phyloP scores from a whole-genome alignment of 176 grass and related monocot genomes.

The Cenchrus fungigraminus region DNA sequence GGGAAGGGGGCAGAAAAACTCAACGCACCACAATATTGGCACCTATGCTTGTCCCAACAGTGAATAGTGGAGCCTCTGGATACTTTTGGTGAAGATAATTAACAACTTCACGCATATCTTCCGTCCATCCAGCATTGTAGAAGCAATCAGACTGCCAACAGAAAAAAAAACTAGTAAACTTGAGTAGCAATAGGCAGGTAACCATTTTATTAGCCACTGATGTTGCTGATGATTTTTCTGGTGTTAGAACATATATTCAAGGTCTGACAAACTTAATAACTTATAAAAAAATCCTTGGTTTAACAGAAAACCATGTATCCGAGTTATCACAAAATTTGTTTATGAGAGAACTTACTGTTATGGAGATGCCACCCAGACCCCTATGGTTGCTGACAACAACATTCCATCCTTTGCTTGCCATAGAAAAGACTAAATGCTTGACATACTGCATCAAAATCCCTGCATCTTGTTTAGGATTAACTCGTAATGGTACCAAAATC shows the following conservation, averaged over 20 bases:
- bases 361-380: slow-evolving; percentile 91
- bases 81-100: slow-evolving; percentile 88
- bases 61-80: slow-evolving; percentile 75
- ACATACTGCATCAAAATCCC: slow-evolving; percentile 70
- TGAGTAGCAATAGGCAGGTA: slow-evolving; percentile 11
- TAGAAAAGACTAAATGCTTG: slow-evolving; percentile 76
- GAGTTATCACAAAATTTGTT: slow-evolving; percentile 17
- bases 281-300: neutral
- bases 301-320: neutral
- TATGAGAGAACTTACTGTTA: slow-evolving; percentile 73
- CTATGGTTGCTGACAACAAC: slow-evolving; percentile 92
- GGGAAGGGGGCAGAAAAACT: neutral
- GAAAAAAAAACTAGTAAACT: slow-evolving; percentile 29
- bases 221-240: neutral
- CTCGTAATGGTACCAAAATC: neutral
- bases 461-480: slow-evolving; percentile 29
- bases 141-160: slow-evolving; percentile 82
- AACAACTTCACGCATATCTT: slow-evolving; percentile 85
- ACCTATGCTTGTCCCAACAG: slow-evolving; percentile 93
- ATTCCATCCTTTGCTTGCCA: slow-evolving; percentile 83
- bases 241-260: slow-evolving; percentile 15
- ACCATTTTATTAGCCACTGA: slow-evolving; percentile 10
- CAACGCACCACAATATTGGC: slow-evolving; percentile 88
- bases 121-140: slow-evolving; percentile 99
- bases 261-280: neutral